Conservation (phyloP, 1,284 basidiomycete genomes). For the Neonothopanus nambi region DNA sequence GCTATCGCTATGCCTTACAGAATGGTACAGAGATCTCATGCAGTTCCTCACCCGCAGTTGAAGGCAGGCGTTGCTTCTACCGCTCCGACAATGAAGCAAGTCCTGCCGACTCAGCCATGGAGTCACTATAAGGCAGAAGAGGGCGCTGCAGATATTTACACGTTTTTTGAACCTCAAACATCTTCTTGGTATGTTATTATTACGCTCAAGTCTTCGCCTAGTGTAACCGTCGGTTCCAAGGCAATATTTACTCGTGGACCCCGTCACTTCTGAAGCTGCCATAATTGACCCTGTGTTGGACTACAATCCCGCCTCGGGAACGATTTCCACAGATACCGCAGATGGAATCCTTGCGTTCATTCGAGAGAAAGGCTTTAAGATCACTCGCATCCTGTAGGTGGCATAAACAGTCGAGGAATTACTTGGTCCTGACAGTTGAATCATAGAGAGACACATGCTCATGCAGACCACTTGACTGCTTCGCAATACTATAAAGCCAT, state of each 20-base stretch:
- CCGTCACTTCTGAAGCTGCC: conserved; percentile 30
- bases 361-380: conserved; percentile 29
- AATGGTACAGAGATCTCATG: too few species aligned
- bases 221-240: conserved; percentile 9
- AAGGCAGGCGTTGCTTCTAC: too few species aligned
- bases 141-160: conserved; percentile 16
- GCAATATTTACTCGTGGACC: conserved; percentile 39
- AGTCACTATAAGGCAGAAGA: conserved; percentile 4
- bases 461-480: conserved; percentile 42
- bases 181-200: conserved; percentile 19
- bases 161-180: conserved; percentile 25
- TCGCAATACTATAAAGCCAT: conserved; percentile 38
- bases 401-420: not conserved
- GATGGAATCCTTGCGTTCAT: conserved; percentile 36
- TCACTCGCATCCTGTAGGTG: conserved; percentile 35
- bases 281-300: conserved; percentile 41
- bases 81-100: too few species aligned
- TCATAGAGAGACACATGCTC: conserved; percentile 40
- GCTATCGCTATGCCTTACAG: too few species aligned
- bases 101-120: not conserved
- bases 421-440: not conserved
- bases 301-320: conserved; percentile 36
- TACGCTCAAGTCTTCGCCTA: not conserved
- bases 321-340: conserved; percentile 34
- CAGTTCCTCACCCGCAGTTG: too few species aligned